Conservation (phyloP, 805 yeast species). For the Komagataella mondaviorum region DNA sequence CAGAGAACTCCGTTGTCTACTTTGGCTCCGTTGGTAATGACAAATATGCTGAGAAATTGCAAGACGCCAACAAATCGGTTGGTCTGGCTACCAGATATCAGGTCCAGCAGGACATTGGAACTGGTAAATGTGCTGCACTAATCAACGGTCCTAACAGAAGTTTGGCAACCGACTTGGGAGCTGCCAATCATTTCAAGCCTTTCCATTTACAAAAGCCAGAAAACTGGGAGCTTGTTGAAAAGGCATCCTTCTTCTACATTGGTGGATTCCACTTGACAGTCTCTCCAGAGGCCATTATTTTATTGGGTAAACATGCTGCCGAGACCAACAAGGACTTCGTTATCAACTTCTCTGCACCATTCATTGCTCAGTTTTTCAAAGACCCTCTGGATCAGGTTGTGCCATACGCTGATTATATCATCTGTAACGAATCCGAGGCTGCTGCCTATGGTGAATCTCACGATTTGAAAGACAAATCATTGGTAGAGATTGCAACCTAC, state of each 20-base stretch:
- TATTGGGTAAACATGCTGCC: constrained; percentile 73
- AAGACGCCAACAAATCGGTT: constrained; percentile 72
- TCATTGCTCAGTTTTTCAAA: constrained; percentile 91
- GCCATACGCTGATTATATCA: constrained; percentile 81
- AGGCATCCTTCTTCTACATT: constrained; percentile 73
- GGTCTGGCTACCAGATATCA: constrained; percentile 83
- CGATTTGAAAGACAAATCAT: constrained; percentile 36
- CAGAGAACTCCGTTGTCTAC: constrained; percentile 72
- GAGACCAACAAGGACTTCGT: constrained; percentile 63
- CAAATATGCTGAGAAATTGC: constrained; percentile 67
- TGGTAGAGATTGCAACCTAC: constrained; percentile 66
- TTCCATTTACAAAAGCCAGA: constrained; percentile 78
- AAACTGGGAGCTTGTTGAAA: constrained; percentile 79
- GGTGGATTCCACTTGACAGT: constrained; percentile 99
- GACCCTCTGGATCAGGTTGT: constrained; percentile 68
- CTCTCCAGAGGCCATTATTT: constrained; percentile 84
- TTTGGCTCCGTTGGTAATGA: constrained; percentile 96
- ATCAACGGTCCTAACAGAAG: constrained; percentile 79
- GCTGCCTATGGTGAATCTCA: constrained; percentile 87
- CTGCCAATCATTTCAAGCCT: constrained; percentile 94
- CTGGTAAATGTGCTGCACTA: constrained; percentile 98
- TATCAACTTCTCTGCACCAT: constrained; percentile 91
- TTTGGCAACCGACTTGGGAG: constrained; percentile 89
- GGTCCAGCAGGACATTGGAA: constrained; percentile 61
- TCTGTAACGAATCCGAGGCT: constrained; percentile 97